These are phyloP conservation scores for Sphaerulina vaccinii DNA, from an alignment of 2,329 filamentous ascomycete species.

Conservation along the genomic window DNA sequence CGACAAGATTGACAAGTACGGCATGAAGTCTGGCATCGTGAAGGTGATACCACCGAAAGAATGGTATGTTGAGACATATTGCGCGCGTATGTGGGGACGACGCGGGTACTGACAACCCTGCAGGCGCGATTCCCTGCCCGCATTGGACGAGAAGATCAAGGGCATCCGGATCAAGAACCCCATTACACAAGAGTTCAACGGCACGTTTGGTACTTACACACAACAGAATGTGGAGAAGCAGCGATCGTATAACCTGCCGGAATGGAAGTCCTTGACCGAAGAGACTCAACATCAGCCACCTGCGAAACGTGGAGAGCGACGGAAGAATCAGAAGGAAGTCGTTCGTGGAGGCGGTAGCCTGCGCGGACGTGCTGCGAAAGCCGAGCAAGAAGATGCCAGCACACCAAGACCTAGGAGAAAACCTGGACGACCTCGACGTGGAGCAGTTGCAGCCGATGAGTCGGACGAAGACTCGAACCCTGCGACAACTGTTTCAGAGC, in stretches of 20 bases:
- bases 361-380: constrained; percentile 32
- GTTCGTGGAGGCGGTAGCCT: constrained; percentile 39
- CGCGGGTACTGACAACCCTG: constrained; percentile 22
- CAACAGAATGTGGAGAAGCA: constrained; percentile 97
- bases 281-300: constrained; percentile 96
- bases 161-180: constrained; percentile 92
- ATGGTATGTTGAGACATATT: constrained; percentile 64
- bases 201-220: constrained; percentile 89
- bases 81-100: constrained; percentile 13
- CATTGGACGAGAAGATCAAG: constrained; percentile 82
- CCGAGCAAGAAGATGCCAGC: constrained; percentile 28
- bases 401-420: constrained; percentile 47
- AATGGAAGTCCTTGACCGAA: constrained; percentile 91
- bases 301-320: constrained; percentile 78
- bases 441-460: constrained; percentile 35
- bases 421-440: constrained; percentile 49
- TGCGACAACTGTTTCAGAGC: constrained; percentile 37
- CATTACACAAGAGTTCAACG: constrained; percentile 97
- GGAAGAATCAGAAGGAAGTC: constrained; percentile 56
- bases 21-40: constrained; percentile 96
- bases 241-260: constrained; percentile 90
- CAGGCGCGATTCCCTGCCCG: constrained; percentile 68
- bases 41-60: constrained; percentile 92
- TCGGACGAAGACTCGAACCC: constrained; percentile 31
- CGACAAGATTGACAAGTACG: constrained; percentile 85